These are phyloP conservation scores for Penicillium sp. DNA, from an alignment of 2,329 filamentous ascomycete species.

Conservation along the genomic window DNA sequence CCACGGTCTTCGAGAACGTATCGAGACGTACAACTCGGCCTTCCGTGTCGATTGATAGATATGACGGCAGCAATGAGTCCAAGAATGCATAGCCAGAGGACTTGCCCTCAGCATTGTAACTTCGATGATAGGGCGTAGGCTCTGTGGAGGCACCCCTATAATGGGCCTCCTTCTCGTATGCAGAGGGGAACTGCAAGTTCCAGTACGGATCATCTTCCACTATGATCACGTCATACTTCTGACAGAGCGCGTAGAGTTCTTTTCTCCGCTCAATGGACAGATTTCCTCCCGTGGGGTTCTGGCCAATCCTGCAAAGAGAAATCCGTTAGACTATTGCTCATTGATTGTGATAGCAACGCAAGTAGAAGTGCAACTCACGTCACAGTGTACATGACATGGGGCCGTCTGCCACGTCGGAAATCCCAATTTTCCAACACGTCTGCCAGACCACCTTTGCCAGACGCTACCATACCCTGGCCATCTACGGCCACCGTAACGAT, in stretches of 20 bases:
- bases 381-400: constrained; percentile 86
- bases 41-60: constrained; percentile 76
- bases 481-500: constrained; percentile 75
- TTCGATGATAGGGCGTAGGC: constrained; percentile 38
- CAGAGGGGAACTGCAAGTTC: constrained; percentile 86
- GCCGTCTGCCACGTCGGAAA: constrained; percentile 67
- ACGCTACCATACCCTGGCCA: constrained; percentile 73
- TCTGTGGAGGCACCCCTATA: constrained; percentile 30
- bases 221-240: constrained; percentile 85
- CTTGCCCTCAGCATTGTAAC: constrained; percentile 47
- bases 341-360: neutral
- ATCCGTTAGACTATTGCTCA: neutral
- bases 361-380: constrained; percentile 61
- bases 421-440: constrained; percentile 87
- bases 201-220: constrained; percentile 95
- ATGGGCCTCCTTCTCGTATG: constrained; percentile 48
- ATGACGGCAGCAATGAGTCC: constrained; percentile 81
- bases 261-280: constrained; percentile 72
- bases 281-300: constrained; percentile 82
- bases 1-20: constrained; percentile 91
- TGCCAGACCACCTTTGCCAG: constrained; percentile 71
- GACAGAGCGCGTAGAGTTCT: constrained; percentile 78
- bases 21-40: constrained; percentile 88
- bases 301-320: constrained; percentile 64
- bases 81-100: constrained; percentile 74